phyloP scores from a whole-genome alignment of 2,329 filamentous ascomycete genomes.

The Xylaria sp. region DNA sequence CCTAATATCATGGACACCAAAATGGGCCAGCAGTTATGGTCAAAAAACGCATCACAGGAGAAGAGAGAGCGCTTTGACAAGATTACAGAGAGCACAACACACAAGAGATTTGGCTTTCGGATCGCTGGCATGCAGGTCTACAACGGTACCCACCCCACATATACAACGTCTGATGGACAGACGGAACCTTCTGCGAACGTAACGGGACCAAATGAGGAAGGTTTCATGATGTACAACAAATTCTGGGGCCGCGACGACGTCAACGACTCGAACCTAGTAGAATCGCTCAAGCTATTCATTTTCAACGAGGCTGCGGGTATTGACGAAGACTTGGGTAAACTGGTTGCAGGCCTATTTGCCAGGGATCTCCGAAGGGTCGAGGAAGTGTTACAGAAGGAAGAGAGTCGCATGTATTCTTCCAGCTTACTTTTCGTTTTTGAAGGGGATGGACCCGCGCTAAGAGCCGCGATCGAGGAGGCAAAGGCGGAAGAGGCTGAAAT shows the following conservation, averaged over 20 bases:
- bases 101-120: constrained; percentile 69
- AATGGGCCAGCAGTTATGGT: constrained; percentile 87
- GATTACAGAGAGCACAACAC: constrained; percentile 69
- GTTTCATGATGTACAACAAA: constrained; percentile 71
- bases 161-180: constrained; percentile 15
- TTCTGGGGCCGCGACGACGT: constrained; percentile 68
- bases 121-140: constrained; percentile 74
- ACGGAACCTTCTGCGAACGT: constrained; percentile 53
- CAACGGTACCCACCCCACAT: constrained; percentile 57
- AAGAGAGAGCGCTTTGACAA: constrained; percentile 71
- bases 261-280: constrained; percentile 63
- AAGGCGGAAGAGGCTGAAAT: constrained; percentile 49
- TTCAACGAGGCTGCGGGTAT: constrained; percentile 69
- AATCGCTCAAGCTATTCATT: constrained; percentile 67
- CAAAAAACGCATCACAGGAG: constrained; percentile 72
- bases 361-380: constrained; percentile 65
- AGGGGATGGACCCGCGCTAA: constrained; percentile 68
- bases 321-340: constrained; percentile 66
- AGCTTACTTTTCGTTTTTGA: constrained; percentile 73
- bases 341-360: constrained; percentile 65
- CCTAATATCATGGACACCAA: constrained; percentile 96
- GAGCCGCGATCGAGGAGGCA: constrained; percentile 65
- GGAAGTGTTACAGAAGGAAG: constrained; percentile 63
- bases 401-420: constrained; percentile 72
- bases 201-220: constrained; percentile 63